phyloP scores from a whole-genome alignment of 2,329 filamentous ascomycete species.

The Cordyceps militaris region DNA sequence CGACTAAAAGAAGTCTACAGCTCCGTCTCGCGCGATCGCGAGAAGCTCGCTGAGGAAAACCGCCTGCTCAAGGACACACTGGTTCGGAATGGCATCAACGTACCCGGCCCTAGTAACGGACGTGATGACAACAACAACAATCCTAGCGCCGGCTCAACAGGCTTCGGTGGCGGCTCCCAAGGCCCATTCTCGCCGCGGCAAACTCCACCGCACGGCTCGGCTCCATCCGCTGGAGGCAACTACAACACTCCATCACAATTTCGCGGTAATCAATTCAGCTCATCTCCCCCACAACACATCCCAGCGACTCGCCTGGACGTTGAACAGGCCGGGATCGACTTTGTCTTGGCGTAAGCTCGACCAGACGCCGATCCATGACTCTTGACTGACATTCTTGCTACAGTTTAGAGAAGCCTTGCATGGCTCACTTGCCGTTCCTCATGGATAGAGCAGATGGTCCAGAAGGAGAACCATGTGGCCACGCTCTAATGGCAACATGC shows the following conservation, averaged over 20 bases:
- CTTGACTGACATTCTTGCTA: constrained; percentile 26
- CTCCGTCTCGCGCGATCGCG: constrained; percentile 66
- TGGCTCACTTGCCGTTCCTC: constrained; percentile 80
- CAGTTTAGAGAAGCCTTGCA: constrained; percentile 88
- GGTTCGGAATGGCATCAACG: constrained; percentile 43
- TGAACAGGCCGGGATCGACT: constrained; percentile 80
- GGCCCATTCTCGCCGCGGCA: constrained; percentile 41
- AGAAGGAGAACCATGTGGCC: constrained; percentile 69
- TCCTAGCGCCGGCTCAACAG: constrained; percentile 35
- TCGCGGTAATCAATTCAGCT: constrained; percentile 24
- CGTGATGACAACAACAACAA: constrained; percentile 39
- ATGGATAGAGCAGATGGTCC: constrained; percentile 52
- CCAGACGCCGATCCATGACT: neutral
- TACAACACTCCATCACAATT: neutral
- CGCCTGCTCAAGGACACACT: constrained; percentile 57
- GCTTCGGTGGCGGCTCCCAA: constrained; percentile 9
- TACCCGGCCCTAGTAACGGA: constrained; percentile 18
- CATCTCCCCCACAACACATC: constrained; percentile 21
- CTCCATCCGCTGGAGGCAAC: constrained; percentile 26
- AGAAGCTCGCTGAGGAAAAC: constrained; percentile 72
- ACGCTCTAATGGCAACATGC: constrained; percentile 89
- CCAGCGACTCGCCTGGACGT: constrained; percentile 50
- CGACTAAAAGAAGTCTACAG: constrained; percentile 81
- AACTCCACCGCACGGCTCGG: constrained; percentile 34
- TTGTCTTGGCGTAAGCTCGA: constrained; percentile 69